A percentile compares a stretch with the other conserved stretches of the same genome.
Conservation (phyloP, 2,329 filamentous ascomycete genomes). For the Elsinoe perseae region DNA sequence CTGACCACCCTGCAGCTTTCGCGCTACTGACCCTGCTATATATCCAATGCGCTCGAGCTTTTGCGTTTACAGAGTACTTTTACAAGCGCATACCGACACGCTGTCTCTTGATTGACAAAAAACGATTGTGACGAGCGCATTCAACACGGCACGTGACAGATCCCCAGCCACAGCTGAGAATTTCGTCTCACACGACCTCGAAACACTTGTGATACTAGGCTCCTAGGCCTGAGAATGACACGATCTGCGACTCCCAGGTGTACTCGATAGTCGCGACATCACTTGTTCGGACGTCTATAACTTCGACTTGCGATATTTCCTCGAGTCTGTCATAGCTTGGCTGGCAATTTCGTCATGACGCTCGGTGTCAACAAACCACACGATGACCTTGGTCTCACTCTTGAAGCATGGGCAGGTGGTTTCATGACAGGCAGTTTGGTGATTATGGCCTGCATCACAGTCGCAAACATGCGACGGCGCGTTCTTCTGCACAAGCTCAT, state of each 20-base stretch:
- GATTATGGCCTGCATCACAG: constrained; percentile 42
- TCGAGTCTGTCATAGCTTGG: not conserved
- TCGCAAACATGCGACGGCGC: constrained; percentile 42
- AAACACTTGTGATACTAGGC: not conserved
- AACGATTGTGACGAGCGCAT: not conserved
- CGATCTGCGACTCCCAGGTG: not conserved
- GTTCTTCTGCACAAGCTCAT: constrained; percentile 45
- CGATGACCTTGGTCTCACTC: constrained; percentile 18
- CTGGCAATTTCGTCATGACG: not conserved
- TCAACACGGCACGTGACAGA: not conserved
- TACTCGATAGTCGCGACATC: not conserved
- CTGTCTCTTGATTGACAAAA: not conserved
- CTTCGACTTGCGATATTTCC: not conserved
- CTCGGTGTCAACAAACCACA: constrained; percentile 17
- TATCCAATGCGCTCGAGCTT: constrained; percentile 5
- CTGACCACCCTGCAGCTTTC: constrained; percentile 7
- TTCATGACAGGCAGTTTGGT: constrained; percentile 35
- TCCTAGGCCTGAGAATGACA: not conserved
- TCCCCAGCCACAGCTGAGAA: not conserved
- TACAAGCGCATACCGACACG: constrained; percentile 6
- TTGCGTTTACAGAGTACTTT: not conserved
- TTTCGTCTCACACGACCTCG: not conserved
- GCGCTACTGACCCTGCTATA: constrained; percentile 11
- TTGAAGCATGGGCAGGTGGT: constrained; percentile 23
- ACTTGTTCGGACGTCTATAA: not conserved